A percentile compares a stretch with the other conserved stretches of the same genome.
Conservation (phyloP, 2,329 filamentous ascomycete species). For the Exophiala oligosperma region DNA sequence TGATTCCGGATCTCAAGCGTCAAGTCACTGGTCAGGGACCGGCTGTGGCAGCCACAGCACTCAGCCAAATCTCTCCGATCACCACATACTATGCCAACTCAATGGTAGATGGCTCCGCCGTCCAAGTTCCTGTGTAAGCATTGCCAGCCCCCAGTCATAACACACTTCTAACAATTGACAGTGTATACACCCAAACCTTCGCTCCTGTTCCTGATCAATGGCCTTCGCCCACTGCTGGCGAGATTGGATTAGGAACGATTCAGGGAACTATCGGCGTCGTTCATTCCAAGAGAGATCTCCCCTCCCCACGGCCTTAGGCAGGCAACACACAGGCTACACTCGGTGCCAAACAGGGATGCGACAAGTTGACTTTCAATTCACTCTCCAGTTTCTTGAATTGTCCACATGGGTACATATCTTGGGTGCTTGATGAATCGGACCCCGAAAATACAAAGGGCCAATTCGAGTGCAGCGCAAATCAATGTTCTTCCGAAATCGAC, state of each 20-base stretch:
- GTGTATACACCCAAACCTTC: conserved; percentile 33
- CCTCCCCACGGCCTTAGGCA: conserved; percentile 18
- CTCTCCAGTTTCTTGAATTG: too few relatives aligned
- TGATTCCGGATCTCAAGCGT: conserved; percentile 20
- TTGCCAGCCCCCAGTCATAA: not conserved
- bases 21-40: conserved; percentile 32
- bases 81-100: conserved; percentile 28
- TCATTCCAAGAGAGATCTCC: conserved; percentile 23
- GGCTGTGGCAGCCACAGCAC: conserved; percentile 29
- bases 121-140: conserved; percentile 20
- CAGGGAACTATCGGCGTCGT: conserved; percentile 25
- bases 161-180: not conserved
- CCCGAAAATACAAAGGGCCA: too few relatives aligned
- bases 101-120: conserved; percentile 4
- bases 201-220: conserved; percentile 34
- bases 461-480: too few relatives aligned
- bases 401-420: too few relatives aligned
- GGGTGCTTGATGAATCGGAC: too few relatives aligned
- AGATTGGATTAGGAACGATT: conserved; percentile 36
- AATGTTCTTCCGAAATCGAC: too few relatives aligned
- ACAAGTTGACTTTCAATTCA: too few relatives aligned
- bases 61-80: conserved; percentile 32
- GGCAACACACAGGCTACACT: not conserved
- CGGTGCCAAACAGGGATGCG: not conserved
- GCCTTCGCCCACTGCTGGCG: conserved; percentile 30